phyloP scores from a whole-genome alignment of 495 filamentous ascomycete species.

The Chaetomidium leptoderma region DNA sequence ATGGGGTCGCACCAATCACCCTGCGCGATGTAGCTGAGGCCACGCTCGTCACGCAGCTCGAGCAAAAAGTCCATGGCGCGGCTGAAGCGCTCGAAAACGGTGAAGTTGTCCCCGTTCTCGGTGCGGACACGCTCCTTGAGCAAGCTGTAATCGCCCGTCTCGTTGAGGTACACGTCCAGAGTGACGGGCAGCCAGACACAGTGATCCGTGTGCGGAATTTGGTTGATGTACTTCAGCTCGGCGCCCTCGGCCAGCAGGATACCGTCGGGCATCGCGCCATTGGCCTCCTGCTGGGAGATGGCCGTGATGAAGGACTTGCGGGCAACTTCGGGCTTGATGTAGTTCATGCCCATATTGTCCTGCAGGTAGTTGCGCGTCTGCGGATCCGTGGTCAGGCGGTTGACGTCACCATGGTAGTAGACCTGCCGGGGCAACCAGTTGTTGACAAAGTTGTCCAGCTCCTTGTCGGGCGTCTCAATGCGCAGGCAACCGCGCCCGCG shows the following conservation, averaged over 20 bases:
- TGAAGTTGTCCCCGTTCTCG: constrained; percentile 41
- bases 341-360: constrained; percentile 59
- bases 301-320: constrained; percentile 47
- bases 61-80: constrained; percentile 53
- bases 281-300: constrained; percentile 49
- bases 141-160: constrained; percentile 51
- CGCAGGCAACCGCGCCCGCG: constrained; percentile 47
- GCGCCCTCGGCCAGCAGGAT: constrained; percentile 51
- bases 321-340: constrained; percentile 49
- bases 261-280: constrained; percentile 55
- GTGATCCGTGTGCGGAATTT: constrained; percentile 55
- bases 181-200: constrained; percentile 55
- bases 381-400: constrained; percentile 55
- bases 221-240: constrained; percentile 57
- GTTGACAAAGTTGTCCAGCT: constrained; percentile 56
- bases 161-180: constrained; percentile 50
- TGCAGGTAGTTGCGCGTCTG: constrained; percentile 57
- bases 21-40: constrained; percentile 54
- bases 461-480: constrained; percentile 52
- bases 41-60: constrained; percentile 46
- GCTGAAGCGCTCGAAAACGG: constrained; percentile 51
- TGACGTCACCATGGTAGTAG: constrained; percentile 55
- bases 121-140: constrained; percentile 42
- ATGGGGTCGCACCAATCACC: constrained; percentile 59
- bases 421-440: constrained; percentile 55